phyloP scores from a whole-genome alignment of 176 grass and related monocot species.

The Oryza meridionalis region DNA sequence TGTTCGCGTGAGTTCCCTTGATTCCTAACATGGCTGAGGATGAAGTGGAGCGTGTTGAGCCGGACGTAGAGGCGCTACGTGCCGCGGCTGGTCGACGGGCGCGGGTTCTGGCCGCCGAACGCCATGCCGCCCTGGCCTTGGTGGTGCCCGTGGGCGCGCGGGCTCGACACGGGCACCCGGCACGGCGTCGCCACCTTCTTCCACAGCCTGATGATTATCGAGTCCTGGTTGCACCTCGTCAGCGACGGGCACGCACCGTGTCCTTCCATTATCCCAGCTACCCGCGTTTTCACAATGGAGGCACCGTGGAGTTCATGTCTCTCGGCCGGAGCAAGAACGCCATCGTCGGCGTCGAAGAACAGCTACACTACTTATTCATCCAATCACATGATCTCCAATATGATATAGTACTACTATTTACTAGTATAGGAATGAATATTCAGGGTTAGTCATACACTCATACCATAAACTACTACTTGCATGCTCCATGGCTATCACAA shows the following conservation, averaged over 20 bases:
- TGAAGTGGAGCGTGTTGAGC: slow-evolving; percentile 91
- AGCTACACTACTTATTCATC: too few species aligned
- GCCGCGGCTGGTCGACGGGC: slow-evolving; percentile 86
- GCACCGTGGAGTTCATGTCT: too few species aligned
- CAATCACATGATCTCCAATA: too few species aligned
- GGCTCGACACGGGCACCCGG: slow-evolving; percentile 23
- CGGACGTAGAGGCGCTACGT: slow-evolving; percentile 92
- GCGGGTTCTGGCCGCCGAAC: slow-evolving; percentile 71
- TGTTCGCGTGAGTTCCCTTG: too few species aligned
- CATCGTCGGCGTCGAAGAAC: too few species aligned
- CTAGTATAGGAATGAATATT: too few species aligned
- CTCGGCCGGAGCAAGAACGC: too few species aligned
- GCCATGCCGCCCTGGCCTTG: slow-evolving; percentile 42
- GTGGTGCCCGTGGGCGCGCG: slow-evolving; percentile 26
- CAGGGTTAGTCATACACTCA: not conserved
- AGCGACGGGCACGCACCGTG: slow-evolving; percentile 38
- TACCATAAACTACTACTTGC: not conserved
- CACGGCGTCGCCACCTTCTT: slow-evolving; percentile 76
- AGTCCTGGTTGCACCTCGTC: slow-evolving; percentile 91
- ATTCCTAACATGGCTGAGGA: too few species aligned
- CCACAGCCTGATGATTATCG: slow-evolving; percentile 69
- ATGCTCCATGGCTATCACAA: not conserved
- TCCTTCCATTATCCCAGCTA: too few species aligned
- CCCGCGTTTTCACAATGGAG: too few species aligned
- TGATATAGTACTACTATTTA: too few species aligned